Base-by-base conservation (phyloP, 106 monocot species). In the Alisma plantagoaquatica region DNA sequence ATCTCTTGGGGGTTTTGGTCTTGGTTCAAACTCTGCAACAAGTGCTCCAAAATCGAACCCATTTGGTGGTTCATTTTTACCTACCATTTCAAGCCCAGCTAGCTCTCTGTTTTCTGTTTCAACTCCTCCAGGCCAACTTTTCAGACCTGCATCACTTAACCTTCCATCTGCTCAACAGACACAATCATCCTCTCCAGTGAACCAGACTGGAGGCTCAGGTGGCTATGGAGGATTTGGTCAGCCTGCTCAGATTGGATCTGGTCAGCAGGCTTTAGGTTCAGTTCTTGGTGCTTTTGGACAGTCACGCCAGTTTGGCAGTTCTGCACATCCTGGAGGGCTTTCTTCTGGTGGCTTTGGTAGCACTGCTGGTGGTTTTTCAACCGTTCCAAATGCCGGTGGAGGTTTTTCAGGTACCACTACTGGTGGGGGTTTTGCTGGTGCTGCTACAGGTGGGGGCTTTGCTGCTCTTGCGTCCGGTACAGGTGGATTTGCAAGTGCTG, bases 261-360 rank as follows among this genome's bases (percentile, higher is more conserved):
- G 73, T 12, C 84, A 90, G 53, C 91, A 85, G 53, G 96, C 78
- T 18, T 69, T 84, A 49, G 89, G 84, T 24, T 81, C 76, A 15
- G 98, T 98, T 70, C 82, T 98, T 60, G 98, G 98, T 68, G 22
- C 69, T 69, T 90, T 98, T 70, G 89, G 83, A 50, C 81, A 76
- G 65, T 82, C 85, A 29, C 75, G 82, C 10, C 90, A 90, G 63
- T 33, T 82, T 31, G 91, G 91, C n/a, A n/a, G n/a, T 56, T 67
- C 70, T 24, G 42, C 38, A 18, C 73, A 61, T n/a, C 70, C 59
- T 10, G 53, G 62, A 70, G 49, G 70, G 17, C 23, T 35, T 57
- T 54, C 73, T 44, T 56, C 71, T 24, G 55, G 63, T 51, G 64
- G 59, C 4, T 77, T 70, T 60, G 46, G 41, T 28, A 31, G 33